phyloP scores from a whole-genome alignment of 2,329 filamentous ascomycete genomes.

The Penicillium sp. region DNA sequence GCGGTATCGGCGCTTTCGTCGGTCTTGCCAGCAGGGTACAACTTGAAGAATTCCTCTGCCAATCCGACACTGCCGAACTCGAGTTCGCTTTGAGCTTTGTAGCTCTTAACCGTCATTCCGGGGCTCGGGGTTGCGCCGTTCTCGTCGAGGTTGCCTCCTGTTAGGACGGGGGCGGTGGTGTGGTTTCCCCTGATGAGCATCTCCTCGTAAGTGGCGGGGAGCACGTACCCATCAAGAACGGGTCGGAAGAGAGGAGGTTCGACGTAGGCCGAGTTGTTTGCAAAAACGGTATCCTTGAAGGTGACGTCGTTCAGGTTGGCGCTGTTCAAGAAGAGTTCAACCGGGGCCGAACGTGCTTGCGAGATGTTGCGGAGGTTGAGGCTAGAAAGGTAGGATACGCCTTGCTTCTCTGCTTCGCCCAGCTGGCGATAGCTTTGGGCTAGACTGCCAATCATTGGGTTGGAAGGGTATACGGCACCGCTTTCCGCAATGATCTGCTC shows the following conservation, averaged over 20 bases:
- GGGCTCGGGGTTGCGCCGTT: neutral
- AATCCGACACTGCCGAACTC: neutral
- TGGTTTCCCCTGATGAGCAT: neutral
- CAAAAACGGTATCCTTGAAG: neutral
- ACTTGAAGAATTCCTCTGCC: neutral
- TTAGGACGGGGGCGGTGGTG: neutral
- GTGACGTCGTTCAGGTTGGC: neutral
- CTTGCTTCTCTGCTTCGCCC: neutral
- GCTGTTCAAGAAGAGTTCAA: neutral
- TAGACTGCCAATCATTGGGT: neutral
- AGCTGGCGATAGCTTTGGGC: neutral
- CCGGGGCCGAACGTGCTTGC: neutral
- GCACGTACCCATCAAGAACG: neutral
- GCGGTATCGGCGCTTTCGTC: neutral
- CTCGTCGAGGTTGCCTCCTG: neutral
- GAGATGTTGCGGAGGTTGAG: neutral
- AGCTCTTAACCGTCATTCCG: neutral
- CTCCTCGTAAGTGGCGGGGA: neutral
- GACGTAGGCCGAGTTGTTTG: neutral
- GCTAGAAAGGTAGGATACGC: neutral
- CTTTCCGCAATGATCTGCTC: conserved; percentile 1
- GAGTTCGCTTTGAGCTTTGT: neutral
- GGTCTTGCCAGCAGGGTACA: neutral
- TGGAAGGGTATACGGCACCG: neutral
- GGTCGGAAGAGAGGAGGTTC: neutral